phyloP scores from a whole-genome alignment of 306 rosid species.

The Potentilla sterilis region DNA sequence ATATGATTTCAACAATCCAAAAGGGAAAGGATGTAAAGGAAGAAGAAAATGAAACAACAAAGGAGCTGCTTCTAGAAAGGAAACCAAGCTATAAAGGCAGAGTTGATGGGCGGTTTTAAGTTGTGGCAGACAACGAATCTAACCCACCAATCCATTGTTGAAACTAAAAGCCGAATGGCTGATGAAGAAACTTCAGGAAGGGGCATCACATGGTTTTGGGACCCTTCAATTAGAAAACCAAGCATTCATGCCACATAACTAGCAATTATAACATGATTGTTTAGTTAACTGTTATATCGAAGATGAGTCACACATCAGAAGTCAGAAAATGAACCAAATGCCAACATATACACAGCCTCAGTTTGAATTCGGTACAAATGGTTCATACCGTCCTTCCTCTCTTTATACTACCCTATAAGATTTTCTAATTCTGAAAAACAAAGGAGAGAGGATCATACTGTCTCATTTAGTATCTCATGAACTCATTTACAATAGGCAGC shows the following conservation, averaged over 20 bases:
- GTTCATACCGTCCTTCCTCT: not conserved
- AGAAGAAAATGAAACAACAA: slow-evolving; percentile 23
- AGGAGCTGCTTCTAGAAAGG: slow-evolving; percentile 32
- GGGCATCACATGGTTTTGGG: slow-evolving; percentile 46
- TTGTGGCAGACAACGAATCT: slow-evolving; percentile 40
- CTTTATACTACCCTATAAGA: not conserved
- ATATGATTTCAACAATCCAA: not conserved
- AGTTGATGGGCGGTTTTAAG: slow-evolving; percentile 20
- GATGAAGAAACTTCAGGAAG: slow-evolving; percentile 5
- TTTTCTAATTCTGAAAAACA: not conserved
- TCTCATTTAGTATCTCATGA: not conserved
- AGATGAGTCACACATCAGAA: not conserved
- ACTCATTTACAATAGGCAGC: slow-evolving; percentile 1
- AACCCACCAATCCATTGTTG: slow-evolving; percentile 21
- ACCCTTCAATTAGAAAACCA: slow-evolving; percentile 22
- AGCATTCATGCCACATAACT: not conserved
- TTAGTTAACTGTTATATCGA: not conserved
- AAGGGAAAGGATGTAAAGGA: not conserved
- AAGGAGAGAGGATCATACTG: not conserved
- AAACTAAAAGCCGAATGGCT: slow-evolving; percentile 4
- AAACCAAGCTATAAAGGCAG: slow-evolving; percentile 28
- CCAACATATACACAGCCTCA: not conserved
- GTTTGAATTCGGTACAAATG: not conserved
- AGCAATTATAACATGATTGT: not conserved
- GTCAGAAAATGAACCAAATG: not conserved